Percentiles rank a stretch among this genome's conserved stretches.
Conservation (phyloP, 768 basidiomycete species). For the Amanita rimosa region DNA sequence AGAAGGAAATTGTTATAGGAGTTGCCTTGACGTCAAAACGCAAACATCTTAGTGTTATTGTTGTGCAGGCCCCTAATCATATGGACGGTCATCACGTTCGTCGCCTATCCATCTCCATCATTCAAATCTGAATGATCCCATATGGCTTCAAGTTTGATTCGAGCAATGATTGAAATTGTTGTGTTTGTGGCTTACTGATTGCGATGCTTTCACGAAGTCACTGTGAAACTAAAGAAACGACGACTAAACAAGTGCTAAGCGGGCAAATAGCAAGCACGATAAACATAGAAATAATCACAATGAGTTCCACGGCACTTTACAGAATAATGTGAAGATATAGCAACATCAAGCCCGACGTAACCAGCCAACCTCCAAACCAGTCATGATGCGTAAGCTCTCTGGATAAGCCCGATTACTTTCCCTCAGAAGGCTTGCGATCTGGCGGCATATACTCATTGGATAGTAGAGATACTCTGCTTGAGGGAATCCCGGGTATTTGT, state of each 20-base stretch:
- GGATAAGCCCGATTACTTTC: slow-evolving; percentile 77
- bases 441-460: slow-evolving; percentile 65
- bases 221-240: neutral
- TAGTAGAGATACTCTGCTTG: slow-evolving; percentile 86
- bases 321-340: neutral
- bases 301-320: neutral
- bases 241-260: neutral
- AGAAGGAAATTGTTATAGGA: slow-evolving; percentile 1
- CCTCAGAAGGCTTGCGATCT: slow-evolving; percentile 55
- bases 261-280: neutral
- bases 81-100: neutral
- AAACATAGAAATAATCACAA: neutral
- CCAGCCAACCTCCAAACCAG: slow-evolving; percentile 77
- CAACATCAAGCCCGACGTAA: slow-evolving; percentile 25
- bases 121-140: neutral
- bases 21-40: neutral
- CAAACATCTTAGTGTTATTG: neutral
- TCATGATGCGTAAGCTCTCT: slow-evolving; percentile 65
- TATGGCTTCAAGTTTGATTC: neutral
- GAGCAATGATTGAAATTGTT: neutral
- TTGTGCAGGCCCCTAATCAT: neutral
- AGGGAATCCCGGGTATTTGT: slow-evolving; percentile 71
- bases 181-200: too few relatives aligned
- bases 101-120: neutral
- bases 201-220: neutral